Percentiles rank a stretch among this genome's conserved stretches.
Conservation (phyloP, 495 filamentous ascomycete species). For the Penicillium robsamsonii region DNA sequence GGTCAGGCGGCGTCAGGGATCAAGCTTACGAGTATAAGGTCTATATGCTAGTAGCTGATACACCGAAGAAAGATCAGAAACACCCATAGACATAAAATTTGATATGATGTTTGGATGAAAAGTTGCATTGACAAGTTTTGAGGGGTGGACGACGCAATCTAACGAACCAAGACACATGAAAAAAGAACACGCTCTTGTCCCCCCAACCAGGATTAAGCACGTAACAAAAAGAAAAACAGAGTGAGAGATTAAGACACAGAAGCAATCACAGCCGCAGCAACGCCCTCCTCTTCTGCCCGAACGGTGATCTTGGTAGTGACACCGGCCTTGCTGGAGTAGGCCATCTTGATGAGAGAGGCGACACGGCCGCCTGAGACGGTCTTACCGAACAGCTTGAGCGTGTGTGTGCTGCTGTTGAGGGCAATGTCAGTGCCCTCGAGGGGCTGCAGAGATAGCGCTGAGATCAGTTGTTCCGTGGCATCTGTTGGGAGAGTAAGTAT, state of each 20-base stretch:
- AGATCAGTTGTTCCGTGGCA: slow-evolving; percentile 86
- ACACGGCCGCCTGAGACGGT: slow-evolving; percentile 89
- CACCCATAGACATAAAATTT: slow-evolving; percentile 3
- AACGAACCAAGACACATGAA: slow-evolving; percentile 15
- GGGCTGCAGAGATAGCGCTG: slow-evolving; percentile 84
- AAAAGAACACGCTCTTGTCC: slow-evolving; percentile 14
- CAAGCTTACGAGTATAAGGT: background rate
- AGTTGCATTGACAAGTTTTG: slow-evolving; percentile 9
- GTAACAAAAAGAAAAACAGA: slow-evolving; percentile 16
- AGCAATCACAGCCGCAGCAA: slow-evolving; percentile 79
- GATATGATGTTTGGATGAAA: slow-evolving; percentile 13
- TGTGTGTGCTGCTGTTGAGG: slow-evolving; percentile 83
- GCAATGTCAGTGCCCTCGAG: slow-evolving; percentile 91
- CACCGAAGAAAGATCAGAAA: background rate
- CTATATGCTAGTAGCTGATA: background rate
- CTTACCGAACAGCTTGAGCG: slow-evolving; percentile 94
- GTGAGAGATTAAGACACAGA: slow-evolving; percentile 66
- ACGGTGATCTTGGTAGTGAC: slow-evolving; percentile 93
- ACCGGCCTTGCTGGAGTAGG: slow-evolving; percentile 84
- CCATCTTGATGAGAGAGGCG: slow-evolving; percentile 86
- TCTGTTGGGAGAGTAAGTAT: slow-evolving; percentile 58
- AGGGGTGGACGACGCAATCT: slow-evolving; percentile 5
- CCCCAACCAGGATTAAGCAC: slow-evolving; percentile 3
- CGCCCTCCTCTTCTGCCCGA: slow-evolving; percentile 86
- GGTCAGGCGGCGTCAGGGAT: background rate